phyloP scores from a whole-genome alignment of 2,329 filamentous ascomycete genomes.

The Ascochyta fabae region DNA sequence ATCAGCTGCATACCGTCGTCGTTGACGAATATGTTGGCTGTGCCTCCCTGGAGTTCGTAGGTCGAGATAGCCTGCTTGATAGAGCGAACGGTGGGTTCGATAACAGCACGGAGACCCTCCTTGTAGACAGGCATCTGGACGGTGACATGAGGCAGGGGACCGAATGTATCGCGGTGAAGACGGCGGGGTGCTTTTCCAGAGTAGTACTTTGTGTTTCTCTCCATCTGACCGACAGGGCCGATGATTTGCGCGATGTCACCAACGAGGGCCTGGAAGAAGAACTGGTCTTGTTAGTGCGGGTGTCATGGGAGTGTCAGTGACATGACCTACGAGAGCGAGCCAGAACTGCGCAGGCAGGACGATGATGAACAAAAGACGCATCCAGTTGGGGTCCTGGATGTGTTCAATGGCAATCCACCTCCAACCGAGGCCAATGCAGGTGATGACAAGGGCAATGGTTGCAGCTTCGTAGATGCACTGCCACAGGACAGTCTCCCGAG shows the following conservation, averaged over 20 bases:
- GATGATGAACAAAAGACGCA: constrained; percentile 61
- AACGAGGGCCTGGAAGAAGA: constrained; percentile 41
- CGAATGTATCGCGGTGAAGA: constrained; percentile 62
- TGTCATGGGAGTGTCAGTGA: neutral
- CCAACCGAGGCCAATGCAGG: constrained; percentile 64
- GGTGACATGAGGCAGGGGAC: constrained; percentile 69
- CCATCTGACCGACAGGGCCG: constrained; percentile 76
- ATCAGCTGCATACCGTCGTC: constrained; percentile 73
- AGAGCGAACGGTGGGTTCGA: constrained; percentile 77
- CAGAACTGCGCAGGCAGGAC: constrained; percentile 64
- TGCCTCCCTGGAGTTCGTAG: constrained; percentile 64
- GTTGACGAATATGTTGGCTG: constrained; percentile 72
- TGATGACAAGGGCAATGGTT: constrained; percentile 61
- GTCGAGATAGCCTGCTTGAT: constrained; percentile 70
- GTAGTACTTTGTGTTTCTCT: constrained; percentile 80
- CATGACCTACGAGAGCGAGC: constrained; percentile 57
- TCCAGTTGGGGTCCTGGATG: constrained; percentile 59
- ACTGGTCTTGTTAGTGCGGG: constrained; percentile 23
- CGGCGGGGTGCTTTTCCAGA: constrained; percentile 63
- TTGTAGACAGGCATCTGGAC: constrained; percentile 91
- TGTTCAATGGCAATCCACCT: constrained; percentile 62
- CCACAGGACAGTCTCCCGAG: constrained; percentile 61
- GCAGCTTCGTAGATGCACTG: constrained; percentile 61
- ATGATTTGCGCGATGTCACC: constrained; percentile 62
- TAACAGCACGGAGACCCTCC: constrained; percentile 77